phyloP scores from a whole-genome alignment of 2,329 filamentous ascomycete genomes.

The Didymella pinodella region DNA sequence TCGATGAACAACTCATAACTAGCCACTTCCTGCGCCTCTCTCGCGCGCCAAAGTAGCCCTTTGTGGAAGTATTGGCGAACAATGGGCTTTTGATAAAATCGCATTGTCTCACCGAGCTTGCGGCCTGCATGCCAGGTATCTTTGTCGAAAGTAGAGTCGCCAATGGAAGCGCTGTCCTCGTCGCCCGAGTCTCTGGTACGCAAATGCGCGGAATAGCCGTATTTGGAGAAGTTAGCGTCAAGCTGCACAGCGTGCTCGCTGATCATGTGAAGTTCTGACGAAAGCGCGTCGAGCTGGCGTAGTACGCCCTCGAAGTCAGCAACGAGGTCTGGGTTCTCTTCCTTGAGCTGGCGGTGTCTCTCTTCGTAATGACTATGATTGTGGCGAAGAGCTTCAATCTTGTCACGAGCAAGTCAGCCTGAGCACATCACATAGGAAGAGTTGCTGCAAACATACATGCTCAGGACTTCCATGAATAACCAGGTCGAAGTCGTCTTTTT shows the following conservation, averaged over 20 bases:
- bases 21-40: slow-evolving; percentile 66
- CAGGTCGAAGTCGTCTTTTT: slow-evolving; percentile 60
- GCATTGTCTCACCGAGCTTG: slow-evolving; percentile 57
- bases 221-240: slow-evolving; percentile 69
- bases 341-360: slow-evolving; percentile 57
- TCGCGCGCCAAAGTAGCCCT: slow-evolving; percentile 68
- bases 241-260: slow-evolving; percentile 63
- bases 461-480: slow-evolving; percentile 66
- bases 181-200: slow-evolving; percentile 47
- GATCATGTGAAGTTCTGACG: slow-evolving; percentile 62
- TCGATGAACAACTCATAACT: slow-evolving; percentile 72
- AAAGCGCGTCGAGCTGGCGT: slow-evolving; percentile 61
- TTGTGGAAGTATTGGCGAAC: slow-evolving; percentile 73
- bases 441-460: slow-evolving; percentile 43
- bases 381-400: slow-evolving; percentile 58
- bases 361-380: slow-evolving; percentile 63
- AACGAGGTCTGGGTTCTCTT: slow-evolving; percentile 60
- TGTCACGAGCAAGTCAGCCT: slow-evolving; percentile 2
- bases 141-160: slow-evolving; percentile 43
- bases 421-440: no score
- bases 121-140: slow-evolving; percentile 48
- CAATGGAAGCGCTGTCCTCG: slow-evolving; percentile 15
- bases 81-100: slow-evolving; percentile 66
- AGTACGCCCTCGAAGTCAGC: slow-evolving; percentile 66
- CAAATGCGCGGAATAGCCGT: slow-evolving; percentile 68